Evolutionary conservation across 805 yeast genomes (phyloP).

Genomic region (Wickerhamomyces bovis): DNA sequence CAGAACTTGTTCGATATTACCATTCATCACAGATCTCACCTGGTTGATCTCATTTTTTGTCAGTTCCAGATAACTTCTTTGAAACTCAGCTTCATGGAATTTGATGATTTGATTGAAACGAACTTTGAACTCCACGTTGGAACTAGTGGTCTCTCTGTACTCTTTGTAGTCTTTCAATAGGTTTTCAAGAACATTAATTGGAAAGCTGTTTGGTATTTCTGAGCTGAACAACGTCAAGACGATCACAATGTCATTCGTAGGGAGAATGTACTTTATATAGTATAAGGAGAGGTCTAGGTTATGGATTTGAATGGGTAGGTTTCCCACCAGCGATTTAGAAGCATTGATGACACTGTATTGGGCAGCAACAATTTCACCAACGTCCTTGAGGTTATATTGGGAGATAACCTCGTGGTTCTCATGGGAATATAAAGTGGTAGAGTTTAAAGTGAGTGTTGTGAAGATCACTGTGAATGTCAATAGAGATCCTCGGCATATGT

Average conservation of each 20-base stretch:
- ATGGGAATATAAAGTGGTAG: constrained; percentile 54
- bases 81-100: constrained; percentile 41
- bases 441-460: constrained; percentile 45
- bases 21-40: constrained; percentile 51
- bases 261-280: constrained; percentile 16
- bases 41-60: constrained; percentile 49
- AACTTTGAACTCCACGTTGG: constrained; percentile 45
- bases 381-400: constrained; percentile 35
- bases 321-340: constrained; percentile 29
- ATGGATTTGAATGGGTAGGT: constrained; percentile 12
- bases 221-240: constrained; percentile 17
- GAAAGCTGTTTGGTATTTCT: constrained; percentile 15
- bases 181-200: constrained; percentile 15
- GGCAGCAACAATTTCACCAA: constrained; percentile 47
- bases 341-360: constrained; percentile 51
- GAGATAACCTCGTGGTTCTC: constrained; percentile 42
- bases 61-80: constrained; percentile 25
- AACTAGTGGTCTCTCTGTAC: constrained; percentile 21
- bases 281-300: constrained; percentile 11
- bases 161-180: constrained; percentile 43
- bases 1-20: constrained; percentile 52
- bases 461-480: constrained; percentile 28
- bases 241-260: constrained; percentile 19
- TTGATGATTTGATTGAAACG: constrained; percentile 51
- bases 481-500: background rate